A percentile compares a stretch with the other conserved stretches of the same genome.
phyloP scores from a whole-genome alignment of 2,329 filamentous ascomycete species.

The Teratosphaeria zuluensis region DNA sequence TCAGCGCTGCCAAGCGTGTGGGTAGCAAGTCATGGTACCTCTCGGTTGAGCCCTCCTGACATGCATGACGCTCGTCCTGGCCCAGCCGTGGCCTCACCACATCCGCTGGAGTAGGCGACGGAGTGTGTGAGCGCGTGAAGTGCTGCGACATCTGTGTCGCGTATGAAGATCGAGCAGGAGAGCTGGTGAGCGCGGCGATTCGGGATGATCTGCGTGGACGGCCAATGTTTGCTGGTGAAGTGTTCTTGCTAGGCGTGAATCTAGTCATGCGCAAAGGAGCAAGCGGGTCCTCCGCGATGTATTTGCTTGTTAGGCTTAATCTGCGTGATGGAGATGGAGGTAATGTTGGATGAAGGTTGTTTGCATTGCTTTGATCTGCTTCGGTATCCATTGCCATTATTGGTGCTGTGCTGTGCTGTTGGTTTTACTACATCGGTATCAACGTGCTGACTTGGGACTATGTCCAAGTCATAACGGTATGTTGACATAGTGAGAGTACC shows the following conservation, averaged over 20 bases:
- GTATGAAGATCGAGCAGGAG: slow-evolving; percentile 8
- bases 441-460: background rate
- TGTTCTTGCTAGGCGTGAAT: background rate
- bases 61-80: background rate
- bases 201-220: slow-evolving; percentile 1
- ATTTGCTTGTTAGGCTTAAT: background rate
- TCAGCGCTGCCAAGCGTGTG: background rate
- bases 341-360: background rate
- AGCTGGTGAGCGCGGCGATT: slow-evolving; percentile 1
- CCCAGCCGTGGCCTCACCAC: background rate
- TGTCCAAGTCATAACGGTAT: background rate
- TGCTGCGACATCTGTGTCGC: slow-evolving; percentile 5
- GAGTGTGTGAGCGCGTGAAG: slow-evolving; percentile 2
- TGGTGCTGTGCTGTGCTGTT: background rate
- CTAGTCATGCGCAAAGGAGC: background rate
- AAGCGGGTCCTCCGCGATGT: background rate
- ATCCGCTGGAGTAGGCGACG: background rate
- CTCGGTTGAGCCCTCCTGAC: background rate
- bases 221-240: slow-evolving; percentile 5
- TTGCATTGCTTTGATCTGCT: background rate
- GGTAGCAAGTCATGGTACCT: background rate
- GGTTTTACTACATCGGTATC: background rate
- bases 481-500: background rate
- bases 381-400: background rate
- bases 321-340: background rate